Conservation (phyloP, 495 filamentous ascomycete genomes). For the Talaromyces nanjingensis region DNA sequence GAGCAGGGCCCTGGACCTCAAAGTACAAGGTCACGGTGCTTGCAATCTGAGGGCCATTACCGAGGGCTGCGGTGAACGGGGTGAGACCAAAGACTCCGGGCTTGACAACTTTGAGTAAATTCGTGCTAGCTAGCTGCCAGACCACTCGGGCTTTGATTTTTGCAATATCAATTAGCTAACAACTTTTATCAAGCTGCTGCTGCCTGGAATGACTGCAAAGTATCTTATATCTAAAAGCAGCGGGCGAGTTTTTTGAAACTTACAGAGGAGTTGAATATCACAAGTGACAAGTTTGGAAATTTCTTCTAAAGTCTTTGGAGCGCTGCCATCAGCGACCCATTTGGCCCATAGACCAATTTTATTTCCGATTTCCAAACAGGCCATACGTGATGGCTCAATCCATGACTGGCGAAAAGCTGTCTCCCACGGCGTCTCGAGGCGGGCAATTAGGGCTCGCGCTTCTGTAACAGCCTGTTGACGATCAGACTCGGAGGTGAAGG, state of each 20-base stretch:
- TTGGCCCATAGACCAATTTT: background rate
- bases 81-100: slow-evolving; percentile 3
- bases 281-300: slow-evolving; percentile 1
- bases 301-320: background rate
- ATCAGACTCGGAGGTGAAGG: slow-evolving; percentile 1
- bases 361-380: background rate
- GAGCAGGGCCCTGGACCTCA: slow-evolving; percentile 18
- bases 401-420: slow-evolving; percentile 1
- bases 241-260: background rate
- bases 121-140: background rate
- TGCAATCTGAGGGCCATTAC: background rate
- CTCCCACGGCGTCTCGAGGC: slow-evolving; percentile 1
- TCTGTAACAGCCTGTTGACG: background rate
- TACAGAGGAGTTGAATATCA: background rate
- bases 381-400: slow-evolving; percentile 3
- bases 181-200: background rate
- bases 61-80: background rate
- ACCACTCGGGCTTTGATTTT: background rate
- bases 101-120: background rate
- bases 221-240: background rate
- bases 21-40: background rate
- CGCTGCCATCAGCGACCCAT: background rate
- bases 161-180: background rate
- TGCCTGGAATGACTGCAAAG: too few species aligned
- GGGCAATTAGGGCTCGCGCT: background rate